Evolutionary conservation across 768 basidiomycete species (phyloP), one percentile per base, ranked within the genome.

Genomic region (Pleurotus ostreatus): DNA sequence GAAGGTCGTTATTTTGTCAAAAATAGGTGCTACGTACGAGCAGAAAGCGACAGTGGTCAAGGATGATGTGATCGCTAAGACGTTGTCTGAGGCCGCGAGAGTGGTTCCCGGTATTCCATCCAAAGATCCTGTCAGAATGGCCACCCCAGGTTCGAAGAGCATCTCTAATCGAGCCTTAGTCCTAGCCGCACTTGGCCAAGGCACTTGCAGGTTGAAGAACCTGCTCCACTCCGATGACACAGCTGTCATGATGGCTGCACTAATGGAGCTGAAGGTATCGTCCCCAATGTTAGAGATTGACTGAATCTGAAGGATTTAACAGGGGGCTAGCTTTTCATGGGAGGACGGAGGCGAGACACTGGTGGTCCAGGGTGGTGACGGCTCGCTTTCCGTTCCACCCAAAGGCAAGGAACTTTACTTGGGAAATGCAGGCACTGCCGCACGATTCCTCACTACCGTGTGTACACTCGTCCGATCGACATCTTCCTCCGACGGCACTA

Each of bases 181-280:
- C 1, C 83, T 99, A 25, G 96, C 97, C 7, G 94, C 96, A 1
- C 83, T 99, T 12, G 94, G 85, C 0, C 83, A 81, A 46, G 97
- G 96, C 1, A 92, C 88, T 0, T 97, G 95, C 71, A 79, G 88
- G 59, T 73, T 99, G 55, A 87, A 78, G 70, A 99, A 99, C 63
- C 73, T 99, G 4, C 77, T 99, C 37, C 96, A 98, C 67, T 97
- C 94, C 3, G 96, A 98, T 64, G 96, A 99, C 67, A 99, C 97
- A 0, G 94, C 95, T 62, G 96, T 99, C 54, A 99, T 99, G 97
- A 98, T 98, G 94, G 78, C 86, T 2, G 96, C 95, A 34, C 78
- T 98, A 26, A 75, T 83, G 43, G 92, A 94, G 53, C 82, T 99
- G 60, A 88, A 94, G 77, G 93, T 90, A 55, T 37, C 74, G 63